A percentile compares a stretch with the other conserved stretches of the same genome.
Evolutionary conservation across 2,329 filamentous ascomycete genomes (phyloP).

Genomic region (Keithomyces neogunnii): DNA sequence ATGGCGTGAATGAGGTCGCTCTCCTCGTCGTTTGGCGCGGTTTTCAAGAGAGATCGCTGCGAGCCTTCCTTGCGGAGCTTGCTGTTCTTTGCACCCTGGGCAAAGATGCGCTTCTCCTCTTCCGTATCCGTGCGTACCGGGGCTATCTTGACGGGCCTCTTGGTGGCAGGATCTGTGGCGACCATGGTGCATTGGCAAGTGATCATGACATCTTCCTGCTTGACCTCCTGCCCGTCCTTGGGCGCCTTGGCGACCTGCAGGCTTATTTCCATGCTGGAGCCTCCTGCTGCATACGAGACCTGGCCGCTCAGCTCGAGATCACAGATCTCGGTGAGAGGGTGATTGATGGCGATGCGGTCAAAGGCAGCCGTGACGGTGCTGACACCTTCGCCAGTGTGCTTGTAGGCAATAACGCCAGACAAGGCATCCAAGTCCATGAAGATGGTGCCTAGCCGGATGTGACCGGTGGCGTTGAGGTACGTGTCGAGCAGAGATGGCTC

Average conservation of each 20-base stretch:
- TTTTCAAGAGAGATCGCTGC: slow-evolving; percentile 15
- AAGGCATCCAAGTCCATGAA: slow-evolving; percentile 77
- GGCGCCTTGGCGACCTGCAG: slow-evolving; percentile 63
- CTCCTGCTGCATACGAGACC: slow-evolving; percentile 60
- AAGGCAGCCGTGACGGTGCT: slow-evolving; percentile 41
- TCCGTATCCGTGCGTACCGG: slow-evolving; percentile 15
- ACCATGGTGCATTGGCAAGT: slow-evolving; percentile 31
- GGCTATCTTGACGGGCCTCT: slow-evolving; percentile 18
- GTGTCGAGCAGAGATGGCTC: slow-evolving; percentile 72
- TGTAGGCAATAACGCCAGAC: slow-evolving; percentile 68
- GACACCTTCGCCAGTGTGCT: slow-evolving; percentile 49
- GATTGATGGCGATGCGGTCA: slow-evolving; percentile 49
- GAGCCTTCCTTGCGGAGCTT: slow-evolving; percentile 10
- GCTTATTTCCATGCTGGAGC: slow-evolving; percentile 66
- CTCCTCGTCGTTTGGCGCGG: slow-evolving; percentile 19
- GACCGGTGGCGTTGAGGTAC: slow-evolving; percentile 68
- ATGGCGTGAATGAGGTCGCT: slow-evolving; percentile 21
- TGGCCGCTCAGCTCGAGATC: slow-evolving; percentile 62
- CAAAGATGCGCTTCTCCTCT: slow-evolving; percentile 19
- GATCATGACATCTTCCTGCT: slow-evolving; percentile 33
- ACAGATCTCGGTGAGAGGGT: slow-evolving; percentile 67
- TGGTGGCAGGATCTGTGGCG: slow-evolving; percentile 18
- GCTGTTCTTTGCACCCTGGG: slow-evolving; percentile 18
- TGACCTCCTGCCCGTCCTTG: slow-evolving; percentile 41
- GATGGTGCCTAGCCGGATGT: slow-evolving; percentile 64